phyloP scores from a whole-genome alignment of 73 alveolate genomes.

The Uronychia setigera region DNA sequence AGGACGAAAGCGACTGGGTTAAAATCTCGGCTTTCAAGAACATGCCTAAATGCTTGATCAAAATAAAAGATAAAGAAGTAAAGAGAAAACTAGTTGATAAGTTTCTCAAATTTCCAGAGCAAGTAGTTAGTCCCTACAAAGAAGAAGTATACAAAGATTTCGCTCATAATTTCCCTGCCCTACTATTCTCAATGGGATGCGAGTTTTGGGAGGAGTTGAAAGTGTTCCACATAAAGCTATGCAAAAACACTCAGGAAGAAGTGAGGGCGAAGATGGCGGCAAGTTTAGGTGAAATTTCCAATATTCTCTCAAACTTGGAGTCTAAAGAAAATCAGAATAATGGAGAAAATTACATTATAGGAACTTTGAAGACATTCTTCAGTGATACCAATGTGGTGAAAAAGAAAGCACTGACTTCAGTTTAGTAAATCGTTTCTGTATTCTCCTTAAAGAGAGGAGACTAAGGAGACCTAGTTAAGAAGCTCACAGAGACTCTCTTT shows the following conservation, averaged over 20 bases:
- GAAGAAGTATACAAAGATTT: not conserved
- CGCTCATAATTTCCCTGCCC: not conserved
- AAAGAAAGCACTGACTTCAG: not conserved
- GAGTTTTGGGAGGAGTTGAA: not conserved
- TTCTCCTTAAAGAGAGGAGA: not conserved
- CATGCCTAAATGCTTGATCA: not conserved
- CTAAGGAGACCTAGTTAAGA: not conserved
- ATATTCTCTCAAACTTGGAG: not conserved
- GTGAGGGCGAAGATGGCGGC: not conserved
- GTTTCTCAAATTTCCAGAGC: not conserved
- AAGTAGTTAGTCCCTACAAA: not conserved
- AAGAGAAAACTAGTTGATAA: not conserved
- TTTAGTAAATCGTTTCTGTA: not conserved
- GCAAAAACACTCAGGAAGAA: not conserved
- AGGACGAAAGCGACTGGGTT: not conserved
- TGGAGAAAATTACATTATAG: not conserved
- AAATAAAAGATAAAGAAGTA: not conserved
- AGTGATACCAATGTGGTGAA: not conserved
- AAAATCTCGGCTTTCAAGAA: constrained; percentile 1
- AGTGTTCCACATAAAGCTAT: not conserved
- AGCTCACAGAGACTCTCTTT: not conserved
- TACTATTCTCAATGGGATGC: not conserved
- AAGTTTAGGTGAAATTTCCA: not conserved
- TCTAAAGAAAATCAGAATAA: not conserved
- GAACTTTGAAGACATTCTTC: not conserved